phyloP scores from a whole-genome alignment of 1,284 basidiomycete species.

The Phenoliferia sp. region DNA sequence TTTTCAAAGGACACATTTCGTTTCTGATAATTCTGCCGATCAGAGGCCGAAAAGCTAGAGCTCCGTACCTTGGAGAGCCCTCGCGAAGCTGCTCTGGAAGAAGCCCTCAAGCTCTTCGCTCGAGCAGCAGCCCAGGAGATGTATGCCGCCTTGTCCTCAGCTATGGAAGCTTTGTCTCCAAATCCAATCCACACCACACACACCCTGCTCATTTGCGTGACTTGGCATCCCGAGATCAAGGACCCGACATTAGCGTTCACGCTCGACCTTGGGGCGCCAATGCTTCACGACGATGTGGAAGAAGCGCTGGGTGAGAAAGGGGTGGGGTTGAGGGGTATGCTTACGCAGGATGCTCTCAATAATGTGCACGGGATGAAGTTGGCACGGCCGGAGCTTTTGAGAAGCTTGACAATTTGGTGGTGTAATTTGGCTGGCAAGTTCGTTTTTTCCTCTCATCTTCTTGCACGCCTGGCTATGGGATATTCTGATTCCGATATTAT shows the following conservation, averaged over 20 bases:
- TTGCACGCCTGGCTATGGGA: not conserved
- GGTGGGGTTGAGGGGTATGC: not conserved
- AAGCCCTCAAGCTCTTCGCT: not conserved
- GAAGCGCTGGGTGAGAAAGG: not conserved
- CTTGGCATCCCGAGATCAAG: not conserved
- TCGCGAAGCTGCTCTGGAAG: not conserved
- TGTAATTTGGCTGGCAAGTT: not conserved
- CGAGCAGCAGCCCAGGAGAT: not conserved
- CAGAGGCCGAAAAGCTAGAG: not conserved
- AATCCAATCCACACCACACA: not conserved
- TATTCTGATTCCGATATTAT: not conserved
- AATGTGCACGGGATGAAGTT: not conserved
- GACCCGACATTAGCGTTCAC: not conserved
- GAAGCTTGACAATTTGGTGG: not conserved
- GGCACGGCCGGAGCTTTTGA: not conserved
- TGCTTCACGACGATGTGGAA: not conserved
- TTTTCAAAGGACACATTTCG: not conserved
- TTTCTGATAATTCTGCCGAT: not conserved
- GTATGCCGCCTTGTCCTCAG: not conserved
- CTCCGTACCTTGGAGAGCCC: not conserved
- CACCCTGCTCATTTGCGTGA: not conserved
- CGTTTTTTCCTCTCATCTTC: not conserved
- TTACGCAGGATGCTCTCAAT: not conserved
- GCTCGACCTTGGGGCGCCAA: not conserved
- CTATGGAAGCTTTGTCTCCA: not conserved